Evolutionary conservation across 768 basidiomycete species (phyloP).

Genomic region (Dacryopinax spathularia): DNA sequence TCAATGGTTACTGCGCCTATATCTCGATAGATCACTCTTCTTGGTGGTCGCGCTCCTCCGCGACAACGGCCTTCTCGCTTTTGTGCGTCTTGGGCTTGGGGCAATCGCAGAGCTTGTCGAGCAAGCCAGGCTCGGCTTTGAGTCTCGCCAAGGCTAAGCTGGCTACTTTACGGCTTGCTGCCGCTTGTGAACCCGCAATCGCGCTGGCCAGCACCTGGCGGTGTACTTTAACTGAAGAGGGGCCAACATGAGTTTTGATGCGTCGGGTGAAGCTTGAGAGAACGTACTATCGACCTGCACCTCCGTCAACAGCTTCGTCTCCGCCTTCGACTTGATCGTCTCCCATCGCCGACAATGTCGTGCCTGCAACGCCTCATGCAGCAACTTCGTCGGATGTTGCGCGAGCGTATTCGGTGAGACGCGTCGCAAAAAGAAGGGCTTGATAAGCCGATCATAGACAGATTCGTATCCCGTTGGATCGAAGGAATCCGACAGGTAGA

Average conservation of each 20-base stretch:
- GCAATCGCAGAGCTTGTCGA: neutral
- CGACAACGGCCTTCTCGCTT: too few relatives aligned
- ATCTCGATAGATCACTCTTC: too few relatives aligned
- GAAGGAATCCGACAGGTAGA: constrained; percentile 64
- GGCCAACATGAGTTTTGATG: neutral
- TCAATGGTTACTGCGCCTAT: too few relatives aligned
- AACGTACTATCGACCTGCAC: neutral
- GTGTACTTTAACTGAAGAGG: neutral
- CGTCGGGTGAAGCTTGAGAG: neutral
- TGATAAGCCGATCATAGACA: constrained; percentile 52
- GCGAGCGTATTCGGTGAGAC: constrained; percentile 58
- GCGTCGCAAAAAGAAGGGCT: constrained; percentile 67
- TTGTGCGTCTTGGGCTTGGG: neutral
- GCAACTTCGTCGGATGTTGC: constrained; percentile 60
- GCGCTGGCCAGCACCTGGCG: neutral
- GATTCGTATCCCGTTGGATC: constrained; percentile 43
- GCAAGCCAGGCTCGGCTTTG: neutral
- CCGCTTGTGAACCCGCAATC: neutral
- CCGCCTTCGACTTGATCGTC: constrained; percentile 32
- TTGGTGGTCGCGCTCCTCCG: too few relatives aligned
- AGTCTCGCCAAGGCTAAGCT: neutral
- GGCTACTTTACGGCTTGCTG: neutral
- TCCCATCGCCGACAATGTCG: constrained; percentile 56
- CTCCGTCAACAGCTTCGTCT: constrained; percentile 11
- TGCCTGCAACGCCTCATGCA: constrained; percentile 59